Percentiles rank a stretch among this genome's conserved stretches.
These are phyloP conservation scores for Mycena sanguinolenta DNA, from an alignment of 768 basidiomycete species.

Conservation along the genomic window DNA sequence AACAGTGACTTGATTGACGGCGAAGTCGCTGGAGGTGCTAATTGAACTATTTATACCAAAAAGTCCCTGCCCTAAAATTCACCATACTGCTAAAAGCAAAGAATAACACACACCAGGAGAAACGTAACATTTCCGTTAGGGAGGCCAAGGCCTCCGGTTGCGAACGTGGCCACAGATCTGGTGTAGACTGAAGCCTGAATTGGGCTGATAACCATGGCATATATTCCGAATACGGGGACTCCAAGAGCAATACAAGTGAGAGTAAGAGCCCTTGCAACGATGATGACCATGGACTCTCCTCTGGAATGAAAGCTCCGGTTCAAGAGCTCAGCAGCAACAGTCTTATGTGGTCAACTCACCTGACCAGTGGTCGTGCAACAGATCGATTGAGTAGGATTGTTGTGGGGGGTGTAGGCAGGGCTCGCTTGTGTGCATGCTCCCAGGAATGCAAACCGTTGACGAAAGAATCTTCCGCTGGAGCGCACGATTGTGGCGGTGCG, in stretches of 20 bases:
- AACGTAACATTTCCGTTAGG: background rate
- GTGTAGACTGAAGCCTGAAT: background rate
- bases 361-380: background rate
- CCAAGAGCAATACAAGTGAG: too few species aligned
- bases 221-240: constrained; percentile 3
- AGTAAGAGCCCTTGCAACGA: background rate
- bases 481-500: background rate
- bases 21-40: background rate
- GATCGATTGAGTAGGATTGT: too few species aligned
- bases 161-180: background rate
- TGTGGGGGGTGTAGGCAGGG: background rate
- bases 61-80: background rate
- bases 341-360: background rate
- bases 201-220: background rate
- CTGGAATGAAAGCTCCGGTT: background rate
- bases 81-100: background rate
- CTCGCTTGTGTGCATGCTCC: background rate
- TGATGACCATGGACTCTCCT: background rate
- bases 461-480: background rate
- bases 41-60: background rate
- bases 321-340: background rate
- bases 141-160: background rate
- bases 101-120: background rate
- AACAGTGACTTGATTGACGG: background rate
- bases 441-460: background rate